These are phyloP conservation scores for Talaromyces proteolyticus DNA, from an alignment of 495 filamentous ascomycete genomes.

Conservation along the genomic window DNA sequence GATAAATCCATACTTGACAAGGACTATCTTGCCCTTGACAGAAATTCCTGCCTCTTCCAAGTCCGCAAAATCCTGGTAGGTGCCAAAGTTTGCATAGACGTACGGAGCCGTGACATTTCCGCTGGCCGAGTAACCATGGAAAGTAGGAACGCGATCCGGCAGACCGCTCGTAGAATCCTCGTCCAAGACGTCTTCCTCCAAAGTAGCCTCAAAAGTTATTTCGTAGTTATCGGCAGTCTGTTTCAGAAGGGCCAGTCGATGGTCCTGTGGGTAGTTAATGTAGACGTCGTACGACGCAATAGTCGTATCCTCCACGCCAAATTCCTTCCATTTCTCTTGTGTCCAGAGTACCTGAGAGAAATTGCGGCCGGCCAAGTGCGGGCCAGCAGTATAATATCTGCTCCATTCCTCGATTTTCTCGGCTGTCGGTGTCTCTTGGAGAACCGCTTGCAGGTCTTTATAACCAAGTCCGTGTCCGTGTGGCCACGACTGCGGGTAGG, in stretches of 20 bases:
- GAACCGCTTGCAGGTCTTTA: constrained; percentile 62
- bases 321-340: constrained; percentile 74
- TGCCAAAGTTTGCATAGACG: constrained; percentile 88
- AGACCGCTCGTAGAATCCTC: constrained; percentile 75
- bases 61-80: constrained; percentile 79
- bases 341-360: constrained; percentile 85
- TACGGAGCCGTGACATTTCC: constrained; percentile 84
- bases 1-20: constrained; percentile 79
- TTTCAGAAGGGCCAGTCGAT: constrained; percentile 72
- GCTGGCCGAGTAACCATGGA: constrained; percentile 90
- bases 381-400: constrained; percentile 81
- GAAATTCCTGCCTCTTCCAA: constrained; percentile 68
- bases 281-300: constrained; percentile 86
- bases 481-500: constrained; percentile 36
- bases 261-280: constrained; percentile 80
- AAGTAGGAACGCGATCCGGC: constrained; percentile 75
- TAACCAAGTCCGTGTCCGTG: constrained; percentile 50
- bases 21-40: constrained; percentile 77
- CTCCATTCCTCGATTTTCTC: constrained; percentile 75
- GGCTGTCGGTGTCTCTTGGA: constrained; percentile 65
- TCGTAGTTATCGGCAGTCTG: constrained; percentile 29
- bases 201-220: constrained; percentile 70
- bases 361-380: constrained; percentile 88
- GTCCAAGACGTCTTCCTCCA: constrained; percentile 82
- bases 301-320: constrained; percentile 63